These are phyloP conservation scores for Podaxis pistillaris DNA, from an alignment of 768 basidiomycete species.

Conservation along the genomic window DNA sequence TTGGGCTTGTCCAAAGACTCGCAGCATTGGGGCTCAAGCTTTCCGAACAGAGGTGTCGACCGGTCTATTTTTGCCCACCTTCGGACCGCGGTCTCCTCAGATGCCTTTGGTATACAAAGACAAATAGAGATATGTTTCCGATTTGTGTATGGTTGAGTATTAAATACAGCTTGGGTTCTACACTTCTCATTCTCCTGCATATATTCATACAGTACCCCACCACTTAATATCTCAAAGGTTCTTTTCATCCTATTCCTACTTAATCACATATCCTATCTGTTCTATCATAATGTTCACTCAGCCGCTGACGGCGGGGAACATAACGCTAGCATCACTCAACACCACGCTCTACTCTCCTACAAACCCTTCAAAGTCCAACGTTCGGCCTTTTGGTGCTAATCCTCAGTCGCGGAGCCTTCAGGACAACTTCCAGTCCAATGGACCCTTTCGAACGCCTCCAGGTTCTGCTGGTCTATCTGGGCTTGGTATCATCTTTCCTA, in stretches of 20 bases:
- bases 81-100: not conserved
- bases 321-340: conserved; percentile 32
- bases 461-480: not conserved
- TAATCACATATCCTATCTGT: not conserved
- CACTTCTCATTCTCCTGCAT: not conserved
- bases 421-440: conserved; percentile 13
- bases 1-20: not conserved
- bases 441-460: not conserved
- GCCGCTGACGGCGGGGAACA: conserved; percentile 3
- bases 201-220: conserved; percentile 2
- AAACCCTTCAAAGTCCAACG: not conserved
- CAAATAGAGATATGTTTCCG: conserved; percentile 9
- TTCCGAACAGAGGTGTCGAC: conserved; percentile 2
- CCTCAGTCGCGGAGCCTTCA: not conserved
- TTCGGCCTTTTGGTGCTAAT: not conserved
- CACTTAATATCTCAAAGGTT: not conserved
- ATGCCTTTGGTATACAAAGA: not conserved
- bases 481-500: conserved; percentile 10
- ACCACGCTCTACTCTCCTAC: conserved; percentile 18
- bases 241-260: conserved; percentile 1
- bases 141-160: not conserved
- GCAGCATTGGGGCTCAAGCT: not conserved
- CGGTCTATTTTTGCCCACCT: not conserved
- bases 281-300: conserved; percentile 7
- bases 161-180: not conserved